Base-by-base conservation (phyloP, 257 asterid genomes). In the Euphrasia confusa region DNA sequence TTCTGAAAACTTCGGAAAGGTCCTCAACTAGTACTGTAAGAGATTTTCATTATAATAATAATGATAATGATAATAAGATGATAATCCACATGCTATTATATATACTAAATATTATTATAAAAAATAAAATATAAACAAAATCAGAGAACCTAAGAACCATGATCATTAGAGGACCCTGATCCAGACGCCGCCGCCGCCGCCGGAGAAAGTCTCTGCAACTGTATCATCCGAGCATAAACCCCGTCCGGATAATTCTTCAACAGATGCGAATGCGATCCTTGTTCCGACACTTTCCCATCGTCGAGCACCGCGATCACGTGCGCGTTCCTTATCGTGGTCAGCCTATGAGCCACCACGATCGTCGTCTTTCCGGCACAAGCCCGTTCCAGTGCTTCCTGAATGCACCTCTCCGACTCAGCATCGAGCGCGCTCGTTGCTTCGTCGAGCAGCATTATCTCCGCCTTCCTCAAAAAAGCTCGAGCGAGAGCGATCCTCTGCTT, bases 371-470 rank as follows among this genome's bases (percentile, higher is more conserved):
- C 96, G 0, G 87, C 70, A 50, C 97, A 90, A 2, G 84, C 86
- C 0, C 89, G 88, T 35, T 69, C 79, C 7, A 78, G 63, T 0
- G 79, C 70, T 14, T 78, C 79, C 21, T 78, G 83, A 13, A 78
- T 60, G 33, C 75, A 68, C 73, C 72, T 71, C 35, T 90, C 83
- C 1, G 83, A 78, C 68, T 78, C 83, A 0, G 77, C 83, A 17
- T 90, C 97, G 0, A 90, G 93, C 0, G 97, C 97, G 33, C 96
- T 90, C 0, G 97, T 90, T 1, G 96, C 97, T 59, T 90, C 97
- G 9, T 90, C 96, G 0, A 90, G 83, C 71, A 90, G 67, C 84
- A 84, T 74, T 15, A 90, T 75, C 74, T 80, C 90, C 0, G 93
- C 79, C 72, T 81, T 87, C 73, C 90, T 78, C 54, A 87, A 24